phyloP scores from a whole-genome alignment of 2,329 filamentous ascomycete genomes.

The Ophiocordyceps sinensis region DNA sequence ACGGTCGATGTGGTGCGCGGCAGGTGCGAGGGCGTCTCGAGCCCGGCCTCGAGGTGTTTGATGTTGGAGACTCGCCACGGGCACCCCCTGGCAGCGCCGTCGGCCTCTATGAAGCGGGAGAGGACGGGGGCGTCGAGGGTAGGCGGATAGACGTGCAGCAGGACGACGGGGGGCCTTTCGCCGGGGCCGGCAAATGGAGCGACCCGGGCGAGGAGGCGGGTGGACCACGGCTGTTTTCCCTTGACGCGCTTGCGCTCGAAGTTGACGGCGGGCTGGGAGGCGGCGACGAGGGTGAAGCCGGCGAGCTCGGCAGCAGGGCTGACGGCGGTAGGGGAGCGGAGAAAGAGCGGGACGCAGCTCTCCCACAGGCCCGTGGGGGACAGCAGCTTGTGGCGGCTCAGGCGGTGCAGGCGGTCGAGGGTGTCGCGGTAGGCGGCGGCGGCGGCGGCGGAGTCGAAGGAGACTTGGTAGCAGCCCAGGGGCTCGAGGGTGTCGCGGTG shows the following conservation, averaged over 20 bases:
- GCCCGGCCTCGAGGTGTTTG: slow-evolving; percentile 6
- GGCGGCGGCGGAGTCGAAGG: slow-evolving; percentile 47
- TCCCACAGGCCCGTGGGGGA: slow-evolving; percentile 16
- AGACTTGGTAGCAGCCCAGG: slow-evolving; percentile 50
- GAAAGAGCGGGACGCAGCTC: slow-evolving; percentile 12
- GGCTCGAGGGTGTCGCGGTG: slow-evolving; percentile 48
- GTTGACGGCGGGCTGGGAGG: slow-evolving; percentile 7
- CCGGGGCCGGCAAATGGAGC: slow-evolving; percentile 7
- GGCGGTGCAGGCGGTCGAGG: slow-evolving; percentile 17
- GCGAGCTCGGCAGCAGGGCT: slow-evolving; percentile 11
- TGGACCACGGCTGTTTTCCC: slow-evolving; percentile 11
- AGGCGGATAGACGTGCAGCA: slow-evolving; percentile 16
- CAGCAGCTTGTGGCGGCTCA: slow-evolving; percentile 16
- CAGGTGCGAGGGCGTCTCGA: background rate
- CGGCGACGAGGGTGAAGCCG: slow-evolving; percentile 15
- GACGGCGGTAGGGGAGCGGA: slow-evolving; percentile 4
- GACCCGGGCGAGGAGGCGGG: slow-evolving; percentile 10
- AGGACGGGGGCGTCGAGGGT: slow-evolving; percentile 18
- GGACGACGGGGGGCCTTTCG: slow-evolving; percentile 13
- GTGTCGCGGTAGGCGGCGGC: slow-evolving; percentile 43
- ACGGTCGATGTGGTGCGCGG: slow-evolving; percentile 1
- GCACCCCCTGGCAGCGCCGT: slow-evolving; percentile 22
- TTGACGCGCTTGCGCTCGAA: slow-evolving; percentile 8
- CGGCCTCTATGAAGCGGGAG: slow-evolving; percentile 22
- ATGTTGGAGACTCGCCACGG: slow-evolving; percentile 10